Conservation (phyloP, 257 asterid species). For the Salvia rosmarinus region DNA sequence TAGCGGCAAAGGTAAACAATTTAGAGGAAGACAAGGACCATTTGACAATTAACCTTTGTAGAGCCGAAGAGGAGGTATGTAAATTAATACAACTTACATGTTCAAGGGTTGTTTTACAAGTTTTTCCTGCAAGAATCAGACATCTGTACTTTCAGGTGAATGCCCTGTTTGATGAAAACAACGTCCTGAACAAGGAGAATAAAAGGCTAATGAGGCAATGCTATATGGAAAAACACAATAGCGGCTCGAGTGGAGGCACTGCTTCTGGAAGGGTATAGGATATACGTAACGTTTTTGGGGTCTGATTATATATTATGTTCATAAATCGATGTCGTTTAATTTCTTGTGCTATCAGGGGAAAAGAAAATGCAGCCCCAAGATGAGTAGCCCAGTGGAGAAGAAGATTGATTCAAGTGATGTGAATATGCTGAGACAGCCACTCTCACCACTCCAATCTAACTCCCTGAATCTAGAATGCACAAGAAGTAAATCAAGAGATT, state of each 20-base stretch:
- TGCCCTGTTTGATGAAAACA: slow-evolving; percentile 66
- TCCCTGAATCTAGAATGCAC: slow-evolving; percentile 65
- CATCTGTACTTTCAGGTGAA: slow-evolving; percentile 52
- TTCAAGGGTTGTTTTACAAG: background rate
- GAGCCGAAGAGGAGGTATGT: slow-evolving; percentile 91
- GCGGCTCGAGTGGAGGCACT: slow-evolving; percentile 60
- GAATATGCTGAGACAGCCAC: slow-evolving; percentile 65
- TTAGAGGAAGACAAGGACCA: slow-evolving; percentile 74
- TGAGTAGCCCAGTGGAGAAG: slow-evolving; percentile 60
- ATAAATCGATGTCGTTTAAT: background rate
- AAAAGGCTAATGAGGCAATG: slow-evolving; percentile 54
- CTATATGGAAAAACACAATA: slow-evolving; percentile 53
- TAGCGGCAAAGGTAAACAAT: slow-evolving; percentile 60
- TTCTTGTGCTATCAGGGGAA: slow-evolving; percentile 55
- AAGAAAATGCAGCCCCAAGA: slow-evolving; percentile 68
- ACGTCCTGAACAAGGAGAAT: slow-evolving; percentile 56
- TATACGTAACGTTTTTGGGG: background rate
- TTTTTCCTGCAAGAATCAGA: slow-evolving; percentile 12
- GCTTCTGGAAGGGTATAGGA: slow-evolving; percentile 63
- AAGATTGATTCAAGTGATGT: slow-evolving; percentile 53
- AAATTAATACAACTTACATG: background rate
- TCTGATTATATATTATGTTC: background rate
- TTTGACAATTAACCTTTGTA: slow-evolving; percentile 64
- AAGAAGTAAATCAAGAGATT: slow-evolving; percentile 45
- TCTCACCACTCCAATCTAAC: slow-evolving; percentile 70